phyloP scores from a whole-genome alignment of 176 grass and related monocot species.

The Lolium multiflorum region DNA sequence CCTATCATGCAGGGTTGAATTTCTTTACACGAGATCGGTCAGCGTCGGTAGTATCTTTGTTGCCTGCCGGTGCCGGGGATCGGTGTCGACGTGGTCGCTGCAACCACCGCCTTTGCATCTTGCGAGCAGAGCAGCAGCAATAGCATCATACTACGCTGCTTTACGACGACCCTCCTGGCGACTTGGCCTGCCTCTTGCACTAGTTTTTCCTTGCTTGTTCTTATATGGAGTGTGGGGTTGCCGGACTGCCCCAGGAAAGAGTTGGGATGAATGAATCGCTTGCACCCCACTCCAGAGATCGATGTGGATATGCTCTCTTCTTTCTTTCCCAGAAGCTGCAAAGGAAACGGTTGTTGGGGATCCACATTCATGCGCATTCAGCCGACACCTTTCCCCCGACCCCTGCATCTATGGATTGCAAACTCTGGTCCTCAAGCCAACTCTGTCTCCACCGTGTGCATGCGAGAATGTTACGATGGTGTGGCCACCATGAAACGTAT shows the following conservation, averaged over 20 bases:
- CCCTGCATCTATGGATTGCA: neutral
- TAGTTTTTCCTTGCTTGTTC: neutral
- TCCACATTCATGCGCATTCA: neutral
- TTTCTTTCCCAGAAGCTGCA: neutral
- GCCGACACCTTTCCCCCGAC: neutral
- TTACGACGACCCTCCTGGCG: no score
- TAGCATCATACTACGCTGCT: no score
- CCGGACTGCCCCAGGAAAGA: neutral
- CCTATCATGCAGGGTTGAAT: no score
- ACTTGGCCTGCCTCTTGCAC: neutral
- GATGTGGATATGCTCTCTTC: neutral
- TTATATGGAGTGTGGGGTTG: neutral
- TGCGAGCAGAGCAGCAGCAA: neutral
- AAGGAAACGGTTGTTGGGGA: neutral
- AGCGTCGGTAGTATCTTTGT: neutral
- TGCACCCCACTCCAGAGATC: constrained; percentile 55
- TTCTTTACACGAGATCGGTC: neutral
- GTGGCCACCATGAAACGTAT: no score
- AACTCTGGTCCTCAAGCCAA: neutral
- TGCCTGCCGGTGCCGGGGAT: neutral
- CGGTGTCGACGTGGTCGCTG: constrained; percentile 19
- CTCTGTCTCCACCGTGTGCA: neutral
- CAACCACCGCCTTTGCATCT: constrained; percentile 22
- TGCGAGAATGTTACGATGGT: no score
- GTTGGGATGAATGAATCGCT: constrained; percentile 33